Conservation (phyloP, 2,329 filamentous ascomycete genomes). For the Neurospora crassa region DNA sequence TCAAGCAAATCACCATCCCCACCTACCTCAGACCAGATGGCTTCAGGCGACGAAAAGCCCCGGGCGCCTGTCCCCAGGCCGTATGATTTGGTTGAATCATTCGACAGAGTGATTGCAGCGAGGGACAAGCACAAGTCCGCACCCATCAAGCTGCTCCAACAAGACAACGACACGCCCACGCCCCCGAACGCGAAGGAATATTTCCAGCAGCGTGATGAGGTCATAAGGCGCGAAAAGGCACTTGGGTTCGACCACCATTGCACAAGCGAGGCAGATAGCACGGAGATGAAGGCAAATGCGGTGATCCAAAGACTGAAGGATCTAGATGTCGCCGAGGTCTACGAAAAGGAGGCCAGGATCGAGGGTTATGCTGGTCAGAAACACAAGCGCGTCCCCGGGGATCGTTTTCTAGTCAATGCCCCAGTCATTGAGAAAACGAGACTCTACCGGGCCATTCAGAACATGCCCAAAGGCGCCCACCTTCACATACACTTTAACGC, state of each 20-base stretch:
- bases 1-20: not conserved
- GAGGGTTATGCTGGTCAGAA: slow-evolving; percentile 32
- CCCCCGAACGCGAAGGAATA: not conserved
- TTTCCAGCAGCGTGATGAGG: not conserved
- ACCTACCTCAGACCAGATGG: not conserved
- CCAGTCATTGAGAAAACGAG: slow-evolving; percentile 44
- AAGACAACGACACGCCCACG: not conserved
- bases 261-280: slow-evolving; percentile 6
- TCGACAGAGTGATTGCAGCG: not conserved
- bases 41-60: not conserved
- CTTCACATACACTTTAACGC: slow-evolving; percentile 72
- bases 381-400: slow-evolving; percentile 37
- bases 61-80: not conserved
- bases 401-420: slow-evolving; percentile 50
- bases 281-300: slow-evolving; percentile 29
- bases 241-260: slow-evolving; percentile 12
- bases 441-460: slow-evolving; percentile 45
- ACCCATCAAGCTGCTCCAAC: not conserved
- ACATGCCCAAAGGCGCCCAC: slow-evolving; percentile 62
- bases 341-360: slow-evolving; percentile 22
- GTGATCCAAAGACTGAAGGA: slow-evolving; percentile 30
- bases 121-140: not conserved
- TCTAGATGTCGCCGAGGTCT: slow-evolving; percentile 28
- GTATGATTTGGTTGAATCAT: not conserved
- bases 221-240: slow-evolving; percentile 3